Percentiles rank a stretch among this genome's conserved stretches.
These are phyloP conservation scores for Mucor velutinosus DNA, from an alignment of 371 early-diverging fungal species.

Conservation along the genomic window DNA sequence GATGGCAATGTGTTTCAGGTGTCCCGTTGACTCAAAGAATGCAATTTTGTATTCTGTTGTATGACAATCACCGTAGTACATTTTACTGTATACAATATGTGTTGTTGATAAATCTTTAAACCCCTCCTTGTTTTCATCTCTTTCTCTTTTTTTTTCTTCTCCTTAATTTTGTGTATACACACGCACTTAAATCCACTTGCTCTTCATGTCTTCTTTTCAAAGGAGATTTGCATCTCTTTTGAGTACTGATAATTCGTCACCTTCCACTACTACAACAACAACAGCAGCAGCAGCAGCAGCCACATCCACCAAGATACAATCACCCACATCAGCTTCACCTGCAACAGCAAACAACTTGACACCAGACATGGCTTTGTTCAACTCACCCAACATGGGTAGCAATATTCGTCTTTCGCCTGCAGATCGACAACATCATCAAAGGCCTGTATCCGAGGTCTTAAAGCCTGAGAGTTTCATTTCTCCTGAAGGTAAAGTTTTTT, in stretches of 20 bases:
- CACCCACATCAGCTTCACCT: not conserved
- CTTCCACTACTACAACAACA: not conserved
- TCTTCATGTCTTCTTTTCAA: slow-evolving; percentile 16
- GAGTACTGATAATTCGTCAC: not conserved
- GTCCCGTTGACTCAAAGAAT: not conserved
- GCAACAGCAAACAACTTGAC: not conserved
- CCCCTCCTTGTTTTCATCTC: not conserved
- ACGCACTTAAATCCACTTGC: not conserved
- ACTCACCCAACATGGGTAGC: not conserved
- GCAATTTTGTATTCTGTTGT: not conserved
- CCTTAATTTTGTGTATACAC: not conserved
- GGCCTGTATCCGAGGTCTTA: slow-evolving; percentile 46
- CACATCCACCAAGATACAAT: not conserved
- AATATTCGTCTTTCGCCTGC: not conserved
- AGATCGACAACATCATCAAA: slow-evolving; percentile 23
- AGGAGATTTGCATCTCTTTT: slow-evolving; percentile 17
- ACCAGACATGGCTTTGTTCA: not conserved
- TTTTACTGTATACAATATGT: not conserved
- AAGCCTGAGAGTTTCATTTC: slow-evolving; percentile 38
- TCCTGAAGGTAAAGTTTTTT: slow-evolving; percentile 37
- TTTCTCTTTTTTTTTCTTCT: not conserved
- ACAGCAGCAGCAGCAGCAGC: not conserved
- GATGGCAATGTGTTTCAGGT: not conserved
- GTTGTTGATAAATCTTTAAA: not conserved
- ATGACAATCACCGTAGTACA: not conserved